Evolutionary conservation across 108 stramenopile genomes (phyloP), one percentile per base, ranked within the genome.

Genomic region (Aurantiochytrium sp.): DNA sequence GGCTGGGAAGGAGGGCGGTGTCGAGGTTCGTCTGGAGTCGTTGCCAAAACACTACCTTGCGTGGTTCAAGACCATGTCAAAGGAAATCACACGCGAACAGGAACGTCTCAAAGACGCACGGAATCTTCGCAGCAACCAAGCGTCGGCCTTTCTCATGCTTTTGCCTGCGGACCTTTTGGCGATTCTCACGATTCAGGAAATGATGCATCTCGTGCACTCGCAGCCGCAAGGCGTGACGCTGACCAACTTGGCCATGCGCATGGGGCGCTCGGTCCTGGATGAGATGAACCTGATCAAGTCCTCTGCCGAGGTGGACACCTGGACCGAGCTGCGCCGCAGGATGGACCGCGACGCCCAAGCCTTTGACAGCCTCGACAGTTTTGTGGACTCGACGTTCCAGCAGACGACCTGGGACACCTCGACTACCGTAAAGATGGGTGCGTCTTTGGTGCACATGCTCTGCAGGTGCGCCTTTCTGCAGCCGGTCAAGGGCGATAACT

Each of bases 111-210:
- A 42, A 12, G 42, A 23, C 55, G 8, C 55, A 14, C 64, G 64
- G 64, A 69, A 23, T 69, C 18, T 69, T 42, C 42, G 25, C 18
- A 42, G 18, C 8, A 12, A 69, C 14, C 21, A 69, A 12, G 64
- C 21, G 6, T 8, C 47, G 72, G 96, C 96, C 3, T 93, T 95
- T 58, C 90, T 98, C 5, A 95, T 96, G 88, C 91, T 95, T 4
- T 87, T 98, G 35, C 94, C 92, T 60, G 92, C 97, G 19, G 94
- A 95, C 59, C 97, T 97, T 88, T 93, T 98, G 73, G 96, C 98
- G 6, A 96, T 97, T 44, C 93, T 98, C 49, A n/a, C 94, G 4
- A 92, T 96, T 44, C 96, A 97, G 88, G 93, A 94, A 23, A 95
- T 95, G 44, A 90, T 96, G 53, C 94, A 92, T 29, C 73, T 91